Percentiles rank a stretch among this genome's conserved stretches.
Conservation (phyloP, 2,329 filamentous ascomycete species). For the Pseudocercospora musae region DNA sequence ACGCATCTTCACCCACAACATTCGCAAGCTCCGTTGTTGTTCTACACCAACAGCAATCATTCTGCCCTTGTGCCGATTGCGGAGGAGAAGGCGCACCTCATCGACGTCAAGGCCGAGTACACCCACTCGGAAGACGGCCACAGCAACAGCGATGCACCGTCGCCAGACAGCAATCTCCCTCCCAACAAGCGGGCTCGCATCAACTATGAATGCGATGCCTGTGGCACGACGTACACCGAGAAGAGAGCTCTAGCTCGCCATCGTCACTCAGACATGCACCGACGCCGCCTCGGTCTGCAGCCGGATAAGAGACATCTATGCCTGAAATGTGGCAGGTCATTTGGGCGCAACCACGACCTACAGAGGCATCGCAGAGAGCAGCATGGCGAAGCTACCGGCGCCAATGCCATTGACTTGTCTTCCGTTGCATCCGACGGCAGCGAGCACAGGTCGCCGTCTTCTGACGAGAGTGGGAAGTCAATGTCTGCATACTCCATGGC, state of each 20-base stretch:
- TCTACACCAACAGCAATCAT: slow-evolving; percentile 3
- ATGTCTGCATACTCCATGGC: slow-evolving; percentile 3
- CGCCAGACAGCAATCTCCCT: slow-evolving; percentile 9
- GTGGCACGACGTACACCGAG: slow-evolving; percentile 25
- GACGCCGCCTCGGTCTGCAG: slow-evolving; percentile 23
- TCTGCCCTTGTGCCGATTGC: slow-evolving; percentile 9
- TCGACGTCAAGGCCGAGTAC: slow-evolving; percentile 2
- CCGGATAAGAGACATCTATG: slow-evolving; percentile 26
- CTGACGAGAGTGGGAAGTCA: slow-evolving; percentile 6
- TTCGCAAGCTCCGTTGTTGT: slow-evolving; percentile 6
- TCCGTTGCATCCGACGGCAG: slow-evolving; percentile 6
- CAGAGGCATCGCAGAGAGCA: slow-evolving; percentile 28
- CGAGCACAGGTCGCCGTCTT: slow-evolving; percentile 2
- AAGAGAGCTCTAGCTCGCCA: slow-evolving; percentile 29
- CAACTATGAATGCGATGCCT: slow-evolving; percentile 16
- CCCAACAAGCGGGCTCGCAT: slow-evolving; percentile 13
- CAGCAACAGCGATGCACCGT: slow-evolving; percentile 13
- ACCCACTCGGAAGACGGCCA: slow-evolving; percentile 4
- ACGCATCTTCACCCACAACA: slow-evolving; percentile 3
- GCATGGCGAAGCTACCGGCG: slow-evolving; percentile 21
- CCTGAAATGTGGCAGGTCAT: slow-evolving; percentile 23
- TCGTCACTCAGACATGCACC: slow-evolving; percentile 28
- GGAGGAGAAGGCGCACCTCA: slow-evolving; percentile 6
- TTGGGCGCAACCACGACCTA: slow-evolving; percentile 29
- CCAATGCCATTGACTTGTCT: slow-evolving; percentile 9